These are phyloP conservation scores for Kwoniella dendrophila DNA, from an alignment of 768 basidiomycete species.

Conservation along the genomic window DNA sequence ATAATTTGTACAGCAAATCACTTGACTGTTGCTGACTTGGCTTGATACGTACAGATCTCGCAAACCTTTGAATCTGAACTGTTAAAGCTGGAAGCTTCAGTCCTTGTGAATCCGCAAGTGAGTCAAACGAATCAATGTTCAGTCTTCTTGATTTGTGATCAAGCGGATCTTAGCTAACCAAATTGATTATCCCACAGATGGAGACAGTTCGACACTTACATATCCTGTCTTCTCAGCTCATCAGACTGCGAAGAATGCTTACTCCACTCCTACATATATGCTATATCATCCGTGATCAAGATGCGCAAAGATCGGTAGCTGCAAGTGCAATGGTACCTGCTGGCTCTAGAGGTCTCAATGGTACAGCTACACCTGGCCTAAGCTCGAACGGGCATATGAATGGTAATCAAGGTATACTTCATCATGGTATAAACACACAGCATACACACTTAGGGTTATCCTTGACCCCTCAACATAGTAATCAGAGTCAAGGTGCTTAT, in stretches of 20 bases:
- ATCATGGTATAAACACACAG: not conserved
- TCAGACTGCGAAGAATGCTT: constrained; percentile 50
- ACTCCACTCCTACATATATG: constrained; percentile 49
- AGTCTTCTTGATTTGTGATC: not conserved
- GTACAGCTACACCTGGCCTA: not conserved
- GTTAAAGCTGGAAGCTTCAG: constrained; percentile 54
- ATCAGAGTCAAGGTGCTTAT: not conserved
- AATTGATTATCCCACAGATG: constrained; percentile 29
- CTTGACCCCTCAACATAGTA: constrained; percentile 4
- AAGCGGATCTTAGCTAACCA: not conserved
- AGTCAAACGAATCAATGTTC: not conserved
- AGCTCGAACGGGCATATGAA: not conserved
- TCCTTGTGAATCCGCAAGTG: constrained; percentile 50
- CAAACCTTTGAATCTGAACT: constrained; percentile 55
- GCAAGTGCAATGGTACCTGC: constrained; percentile 35
- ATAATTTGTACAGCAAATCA: not conserved
- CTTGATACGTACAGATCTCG: constrained; percentile 34
- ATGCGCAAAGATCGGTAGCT: constrained; percentile 46
- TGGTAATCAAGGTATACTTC: too few species aligned
- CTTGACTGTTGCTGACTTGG: not conserved
- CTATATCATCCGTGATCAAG: constrained; percentile 53
- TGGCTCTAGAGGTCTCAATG: not conserved
- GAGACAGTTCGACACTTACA: constrained; percentile 54
- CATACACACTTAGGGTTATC: constrained; percentile 6
- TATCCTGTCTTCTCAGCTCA: constrained; percentile 54